phyloP scores from a whole-genome alignment of 2,329 filamentous ascomycete species.

The Epichloe gansuensis region DNA sequence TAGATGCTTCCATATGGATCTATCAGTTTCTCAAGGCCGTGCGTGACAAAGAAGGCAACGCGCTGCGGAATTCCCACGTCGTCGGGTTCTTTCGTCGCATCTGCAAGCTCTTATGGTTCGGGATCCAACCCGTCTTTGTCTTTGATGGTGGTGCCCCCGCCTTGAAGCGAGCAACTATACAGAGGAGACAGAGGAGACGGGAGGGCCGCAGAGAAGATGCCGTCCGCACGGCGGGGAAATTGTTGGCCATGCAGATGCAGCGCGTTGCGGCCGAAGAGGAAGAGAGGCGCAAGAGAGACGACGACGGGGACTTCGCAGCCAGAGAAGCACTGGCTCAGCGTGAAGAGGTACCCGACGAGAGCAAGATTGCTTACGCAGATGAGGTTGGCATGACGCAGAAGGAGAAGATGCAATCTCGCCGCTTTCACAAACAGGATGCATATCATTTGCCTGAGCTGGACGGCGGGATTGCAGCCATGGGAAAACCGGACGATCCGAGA shows the following conservation, averaged over 20 bases:
- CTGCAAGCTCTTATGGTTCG: conserved; percentile 93
- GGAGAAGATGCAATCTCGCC: conserved; percentile 60
- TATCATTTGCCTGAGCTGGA: conserved; percentile 89
- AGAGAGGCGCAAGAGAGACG: conserved; percentile 42
- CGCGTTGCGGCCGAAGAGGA: conserved; percentile 75
- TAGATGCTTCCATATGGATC: conserved; percentile 99
- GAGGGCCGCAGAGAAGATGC: conserved; percentile 92
- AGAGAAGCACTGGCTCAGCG: conserved; percentile 35
- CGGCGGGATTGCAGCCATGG: conserved; percentile 70
- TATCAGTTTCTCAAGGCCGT: conserved; percentile 99
- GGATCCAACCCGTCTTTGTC: conserved; percentile 92
- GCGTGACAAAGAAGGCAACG: conserved; percentile 95
- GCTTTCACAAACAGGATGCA: conserved; percentile 82
- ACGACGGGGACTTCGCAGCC: conserved; percentile 30
- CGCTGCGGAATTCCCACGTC: conserved; percentile 86
- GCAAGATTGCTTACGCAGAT: conserved; percentile 77
- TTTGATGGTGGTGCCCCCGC: conserved; percentile 91
- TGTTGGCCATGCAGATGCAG: conserved; percentile 91
- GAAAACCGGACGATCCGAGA: conserved; percentile 77
- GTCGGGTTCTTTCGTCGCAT: conserved; percentile 97
- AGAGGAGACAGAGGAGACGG: conserved; percentile 59
- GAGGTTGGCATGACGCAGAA: conserved; percentile 69
- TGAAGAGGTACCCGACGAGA: conserved; percentile 52
- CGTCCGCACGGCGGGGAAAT: conserved; percentile 74
- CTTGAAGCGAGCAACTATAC: conserved; percentile 84